Evolutionary conservation across 257 asterid genomes (phyloP), one percentile per base, ranked within the genome.

Genomic region (Jacaranda copaia): DNA sequence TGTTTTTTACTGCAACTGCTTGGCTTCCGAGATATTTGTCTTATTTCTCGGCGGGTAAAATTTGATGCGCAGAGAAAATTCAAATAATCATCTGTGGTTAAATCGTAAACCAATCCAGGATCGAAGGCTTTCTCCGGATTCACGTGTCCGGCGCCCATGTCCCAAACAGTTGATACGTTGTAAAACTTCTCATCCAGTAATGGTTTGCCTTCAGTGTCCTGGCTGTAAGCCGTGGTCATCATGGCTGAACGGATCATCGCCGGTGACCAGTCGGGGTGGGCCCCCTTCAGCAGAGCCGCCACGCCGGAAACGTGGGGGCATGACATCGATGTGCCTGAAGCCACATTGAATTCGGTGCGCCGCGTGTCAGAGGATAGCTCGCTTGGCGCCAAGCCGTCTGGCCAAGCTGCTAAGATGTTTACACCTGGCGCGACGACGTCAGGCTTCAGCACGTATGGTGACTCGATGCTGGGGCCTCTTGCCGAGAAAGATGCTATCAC

Each of bases 261-360:
- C n/a, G 98, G 97, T 0, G 98, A 89, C 99, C 99, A 94, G 45
- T 89, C 96, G 0, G 92, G 93, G 79, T 92, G 99, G 38, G 96
- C 96, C 18, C 98, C 96, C 72, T 89, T 91, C 19, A 94, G 84
- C 53, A 94, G 76, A 0, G 97, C 98, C 3, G 97, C 96, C 53
- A 89, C 90, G 35, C 99, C 99, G 8, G 97, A 90, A 3, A 82
- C 81, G 66, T 94, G 99, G 0, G 99, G 99, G 81, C 99, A 94
- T 0, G 99, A 92, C 99, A 94, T 94, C 0, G 99, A 94, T 1
- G 99, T 94, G 8, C 99, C 98, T 0, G 98, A 94, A 5, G 72
- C 84, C 16, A 94, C 83, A 45, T 94, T 94, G 56, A 94, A 94
- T 4, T 88, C 81, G 0, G 91, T 80, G 20, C 88, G 90, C 19